A percentile compares a stretch with the other conserved stretches of the same genome.
phyloP scores from a whole-genome alignment of 768 basidiomycete species.

The Trametes punicea region DNA sequence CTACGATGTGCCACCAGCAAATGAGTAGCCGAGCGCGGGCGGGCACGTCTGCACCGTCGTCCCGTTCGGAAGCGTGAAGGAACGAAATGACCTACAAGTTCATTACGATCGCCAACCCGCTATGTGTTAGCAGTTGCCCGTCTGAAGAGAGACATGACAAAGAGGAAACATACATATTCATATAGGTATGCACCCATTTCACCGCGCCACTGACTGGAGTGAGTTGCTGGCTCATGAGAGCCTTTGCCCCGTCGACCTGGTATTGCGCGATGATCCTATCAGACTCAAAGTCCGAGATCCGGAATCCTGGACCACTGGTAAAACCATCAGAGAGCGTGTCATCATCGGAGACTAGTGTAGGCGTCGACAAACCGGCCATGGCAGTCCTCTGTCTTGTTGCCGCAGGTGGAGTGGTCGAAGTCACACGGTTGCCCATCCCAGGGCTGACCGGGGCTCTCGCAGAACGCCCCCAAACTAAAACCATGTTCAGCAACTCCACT shows the following conservation, averaged over 20 bases:
- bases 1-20: slow-evolving; percentile 80
- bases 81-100: slow-evolving; percentile 52
- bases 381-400: slow-evolving; percentile 62
- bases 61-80: slow-evolving; percentile 64
- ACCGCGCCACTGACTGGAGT: slow-evolving; percentile 55
- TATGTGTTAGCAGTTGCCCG: background rate
- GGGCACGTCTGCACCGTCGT: slow-evolving; percentile 69
- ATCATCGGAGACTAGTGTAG: background rate
- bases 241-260: slow-evolving; percentile 68
- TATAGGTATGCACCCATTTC: slow-evolving; percentile 64
- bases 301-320: slow-evolving; percentile 71
- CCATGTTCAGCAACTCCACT: background rate
- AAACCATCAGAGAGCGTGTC: background rate
- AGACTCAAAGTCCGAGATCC: slow-evolving; percentile 70
- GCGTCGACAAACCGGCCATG: slow-evolving; percentile 55
- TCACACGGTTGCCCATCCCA: slow-evolving; percentile 69
- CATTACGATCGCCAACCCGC: background rate
- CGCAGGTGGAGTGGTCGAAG: slow-evolving; percentile 72
- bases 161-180: slow-evolving; percentile 54
- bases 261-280: slow-evolving; percentile 67
- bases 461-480: slow-evolving; percentile 63
- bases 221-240: slow-evolving; percentile 51
- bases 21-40: slow-evolving; percentile 72
- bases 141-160: background rate
- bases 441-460: slow-evolving; percentile 68